These are phyloP conservation scores for Collybia mongolica DNA, from an alignment of 768 basidiomycete genomes.

Conservation along the genomic window DNA sequence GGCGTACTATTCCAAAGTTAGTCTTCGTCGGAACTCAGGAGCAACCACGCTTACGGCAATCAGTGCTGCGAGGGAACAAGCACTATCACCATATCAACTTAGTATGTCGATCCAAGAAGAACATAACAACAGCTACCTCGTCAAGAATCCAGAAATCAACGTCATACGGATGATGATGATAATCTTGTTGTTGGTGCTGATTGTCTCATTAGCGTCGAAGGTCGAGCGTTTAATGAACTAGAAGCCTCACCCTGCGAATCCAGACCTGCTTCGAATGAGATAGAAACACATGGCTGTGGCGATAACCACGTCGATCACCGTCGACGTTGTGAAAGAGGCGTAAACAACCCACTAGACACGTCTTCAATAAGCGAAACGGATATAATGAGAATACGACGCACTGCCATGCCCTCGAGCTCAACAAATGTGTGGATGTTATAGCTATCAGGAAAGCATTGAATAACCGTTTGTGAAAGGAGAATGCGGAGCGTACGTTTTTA, in stretches of 20 bases:
- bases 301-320: conserved; percentile 21
- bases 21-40: background rate
- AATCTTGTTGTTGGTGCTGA: conserved; percentile 18
- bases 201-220: too few species aligned
- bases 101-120: background rate
- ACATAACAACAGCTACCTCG: conserved; percentile 9
- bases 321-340: conserved; percentile 18
- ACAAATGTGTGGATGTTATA: conserved; percentile 12
- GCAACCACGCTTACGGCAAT: conserved; percentile 11
- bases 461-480: background rate
- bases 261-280: conserved; percentile 18
- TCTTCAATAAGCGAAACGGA: background rate
- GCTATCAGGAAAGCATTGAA: background rate
- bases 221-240: background rate
- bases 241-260: conserved; percentile 12
- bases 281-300: conserved; percentile 23
- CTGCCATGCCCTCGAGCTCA: conserved; percentile 12
- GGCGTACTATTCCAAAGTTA: conserved; percentile 6
- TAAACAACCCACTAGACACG: conserved; percentile 22
- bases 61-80: conserved; percentile 14
- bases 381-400: background rate
- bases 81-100: conserved; percentile 3
- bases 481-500: conserved; percentile 15
- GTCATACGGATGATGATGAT: conserved; percentile 17
- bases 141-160: conserved; percentile 18